Conservation (phyloP, 768 basidiomycete species). For the Xanthoconium stramineum region DNA sequence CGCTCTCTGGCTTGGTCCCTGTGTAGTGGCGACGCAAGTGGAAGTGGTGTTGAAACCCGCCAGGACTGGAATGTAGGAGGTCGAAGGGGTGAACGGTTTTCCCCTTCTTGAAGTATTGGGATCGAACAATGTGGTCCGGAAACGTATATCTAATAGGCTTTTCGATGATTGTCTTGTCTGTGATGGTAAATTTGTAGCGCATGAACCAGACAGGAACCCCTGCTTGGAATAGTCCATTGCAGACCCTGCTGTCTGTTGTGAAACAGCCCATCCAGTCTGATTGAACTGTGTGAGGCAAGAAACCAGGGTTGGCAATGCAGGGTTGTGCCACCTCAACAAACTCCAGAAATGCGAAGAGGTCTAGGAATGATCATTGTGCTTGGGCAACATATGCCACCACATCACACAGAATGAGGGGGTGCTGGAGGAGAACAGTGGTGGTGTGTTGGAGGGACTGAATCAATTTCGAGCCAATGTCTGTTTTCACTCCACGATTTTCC, state of each 20-base stretch:
- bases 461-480: background rate
- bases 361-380: background rate
- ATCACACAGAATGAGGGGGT: background rate
- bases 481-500: background rate
- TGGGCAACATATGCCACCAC: background rate
- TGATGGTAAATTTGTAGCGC: background rate
- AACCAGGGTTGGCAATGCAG: background rate
- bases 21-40: background rate
- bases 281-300: background rate
- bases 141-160: background rate
- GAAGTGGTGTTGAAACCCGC: background rate
- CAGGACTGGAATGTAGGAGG: background rate
- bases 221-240: background rate
- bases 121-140: background rate
- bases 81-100: background rate
- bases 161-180: background rate
- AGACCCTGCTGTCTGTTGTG: background rate
- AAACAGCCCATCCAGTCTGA: background rate
- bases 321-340: background rate
- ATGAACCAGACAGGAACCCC: background rate
- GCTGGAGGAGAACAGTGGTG: background rate
- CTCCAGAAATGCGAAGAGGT: background rate
- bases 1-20: background rate
- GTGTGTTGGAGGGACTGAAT: background rate
- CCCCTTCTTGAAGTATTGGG: background rate